Percentiles rank a stretch among this genome's conserved stretches.
phyloP scores from a whole-genome alignment of 176 grass and related monocot species.

The Carex kokanica region DNA sequence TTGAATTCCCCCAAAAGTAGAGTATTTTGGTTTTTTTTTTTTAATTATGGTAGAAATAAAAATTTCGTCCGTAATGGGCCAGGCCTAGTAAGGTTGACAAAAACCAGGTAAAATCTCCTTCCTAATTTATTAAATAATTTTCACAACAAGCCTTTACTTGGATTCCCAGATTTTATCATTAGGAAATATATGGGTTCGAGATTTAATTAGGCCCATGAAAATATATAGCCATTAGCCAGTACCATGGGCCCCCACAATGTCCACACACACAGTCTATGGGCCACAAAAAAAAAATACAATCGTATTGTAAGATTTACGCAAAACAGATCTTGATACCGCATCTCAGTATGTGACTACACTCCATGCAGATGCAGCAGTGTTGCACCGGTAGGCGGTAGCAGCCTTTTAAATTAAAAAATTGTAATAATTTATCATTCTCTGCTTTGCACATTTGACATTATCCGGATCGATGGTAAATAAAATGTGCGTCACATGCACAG shows the following conservation, averaged over 20 bases:
- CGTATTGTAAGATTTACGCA: too few relatives aligned
- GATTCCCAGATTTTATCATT: background rate
- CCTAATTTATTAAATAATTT: too few relatives aligned
- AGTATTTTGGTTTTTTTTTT: too few relatives aligned
- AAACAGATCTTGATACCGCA: background rate
- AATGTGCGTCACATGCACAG: conserved; percentile 7
- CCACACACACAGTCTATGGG: too few relatives aligned
- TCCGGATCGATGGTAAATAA: conserved; percentile 24
- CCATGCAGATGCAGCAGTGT: background rate
- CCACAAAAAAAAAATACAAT: too few relatives aligned
- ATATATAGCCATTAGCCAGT: background rate
- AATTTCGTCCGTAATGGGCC: too few relatives aligned
- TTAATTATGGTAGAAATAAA: too few relatives aligned
- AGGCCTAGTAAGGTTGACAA: background rate
- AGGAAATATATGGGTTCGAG: background rate
- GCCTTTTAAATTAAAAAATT: background rate
- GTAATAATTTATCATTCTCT: background rate
- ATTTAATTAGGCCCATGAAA: background rate
- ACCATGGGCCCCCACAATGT: too few relatives aligned
- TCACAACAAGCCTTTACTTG: background rate
- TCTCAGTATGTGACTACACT: background rate
- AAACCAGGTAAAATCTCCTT: too few relatives aligned
- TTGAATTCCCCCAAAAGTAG: too few relatives aligned
- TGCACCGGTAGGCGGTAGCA: background rate
- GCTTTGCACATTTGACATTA: conserved; percentile 18